A percentile compares a stretch with the other conserved stretches of the same genome.
These are phyloP conservation scores for Tylopilus orsonianus DNA, from an alignment of 1,284 basidiomycete species.

Conservation along the genomic window DNA sequence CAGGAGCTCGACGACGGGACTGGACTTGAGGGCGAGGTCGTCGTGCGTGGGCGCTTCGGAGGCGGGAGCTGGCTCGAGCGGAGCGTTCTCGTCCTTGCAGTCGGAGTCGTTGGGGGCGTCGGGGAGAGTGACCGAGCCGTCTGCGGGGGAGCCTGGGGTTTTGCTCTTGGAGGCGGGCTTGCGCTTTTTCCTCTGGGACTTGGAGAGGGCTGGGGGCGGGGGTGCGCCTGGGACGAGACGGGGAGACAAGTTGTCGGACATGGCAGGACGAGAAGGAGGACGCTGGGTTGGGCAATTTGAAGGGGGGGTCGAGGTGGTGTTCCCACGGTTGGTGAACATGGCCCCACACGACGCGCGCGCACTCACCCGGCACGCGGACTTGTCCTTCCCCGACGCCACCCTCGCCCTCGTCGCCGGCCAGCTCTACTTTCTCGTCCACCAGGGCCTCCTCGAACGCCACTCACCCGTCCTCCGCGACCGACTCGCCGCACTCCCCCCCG, in stretches of 20 bases:
- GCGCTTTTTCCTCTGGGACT: constrained; percentile 70
- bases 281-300: constrained; percentile 17
- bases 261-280: constrained; percentile 23
- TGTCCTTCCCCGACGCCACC: constrained; percentile 70
- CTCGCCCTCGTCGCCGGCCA: constrained; percentile 54
- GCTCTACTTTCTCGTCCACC: constrained; percentile 66
- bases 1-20: constrained; percentile 75
- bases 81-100: constrained; percentile 47
- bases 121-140: constrained; percentile 41
- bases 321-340: constrained; percentile 27
- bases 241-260: constrained; percentile 45
- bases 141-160: constrained; percentile 38
- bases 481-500: too few species aligned
- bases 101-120: constrained; percentile 49
- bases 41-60: constrained; percentile 45
- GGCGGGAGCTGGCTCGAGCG: constrained; percentile 47
- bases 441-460: constrained; percentile 61
- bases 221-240: constrained; percentile 76
- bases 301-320: constrained; percentile 7
- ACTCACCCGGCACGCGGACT: constrained; percentile 45
- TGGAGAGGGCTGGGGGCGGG: constrained; percentile 53
- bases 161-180: constrained; percentile 48
- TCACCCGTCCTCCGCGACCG: constrained; percentile 46
- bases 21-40: constrained; percentile 47
- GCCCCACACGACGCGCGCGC: constrained; percentile 3